These are phyloP conservation scores for Euphorbia celastroides DNA, from an alignment of 441 rosid species.

Conservation along the genomic window DNA sequence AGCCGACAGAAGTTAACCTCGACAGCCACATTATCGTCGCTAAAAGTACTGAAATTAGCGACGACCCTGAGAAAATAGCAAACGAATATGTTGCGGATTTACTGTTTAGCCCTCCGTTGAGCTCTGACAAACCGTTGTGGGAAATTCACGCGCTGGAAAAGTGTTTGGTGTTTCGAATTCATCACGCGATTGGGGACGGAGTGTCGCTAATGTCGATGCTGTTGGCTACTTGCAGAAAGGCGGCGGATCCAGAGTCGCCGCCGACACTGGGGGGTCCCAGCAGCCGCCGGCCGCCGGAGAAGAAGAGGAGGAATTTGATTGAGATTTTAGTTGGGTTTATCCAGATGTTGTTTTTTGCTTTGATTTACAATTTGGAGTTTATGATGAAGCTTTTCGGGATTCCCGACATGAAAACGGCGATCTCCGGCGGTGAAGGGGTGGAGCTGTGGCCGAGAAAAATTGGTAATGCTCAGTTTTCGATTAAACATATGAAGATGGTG, in stretches of 20 bases:
- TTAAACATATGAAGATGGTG: conserved; percentile 49
- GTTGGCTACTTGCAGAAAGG: conserved; percentile 36
- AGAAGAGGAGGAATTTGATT: conserved; percentile 1
- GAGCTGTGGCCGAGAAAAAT: conserved; percentile 59
- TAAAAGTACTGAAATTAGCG: neutral
- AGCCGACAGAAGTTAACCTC: conserved; percentile 35
- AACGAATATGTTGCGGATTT: conserved; percentile 47
- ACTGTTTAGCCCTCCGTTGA: conserved; percentile 35
- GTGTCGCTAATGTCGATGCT: conserved; percentile 54
- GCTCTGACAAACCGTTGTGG: conserved; percentile 50
- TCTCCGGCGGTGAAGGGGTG: conserved; percentile 52
- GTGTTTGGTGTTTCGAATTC: conserved; percentile 40
- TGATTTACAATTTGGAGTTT: conserved; percentile 35
- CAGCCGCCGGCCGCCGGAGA: neutral
- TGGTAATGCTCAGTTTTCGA: conserved; percentile 42
- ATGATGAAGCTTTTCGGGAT: conserved; percentile 27
- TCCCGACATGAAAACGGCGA: conserved; percentile 37
- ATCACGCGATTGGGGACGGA: conserved; percentile 64
- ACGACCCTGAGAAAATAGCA: conserved; percentile 17
- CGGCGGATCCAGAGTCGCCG: conserved; percentile 28
- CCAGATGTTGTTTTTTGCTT: conserved; percentile 31
- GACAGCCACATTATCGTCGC: conserved; percentile 37
- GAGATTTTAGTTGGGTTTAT: conserved; percentile 15
- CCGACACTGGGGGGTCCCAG: conserved; percentile 21
- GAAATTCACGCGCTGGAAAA: conserved; percentile 46